Base-by-base conservation (phyloP, 441 rosid genomes). In the Jatropha multifida region DNA sequence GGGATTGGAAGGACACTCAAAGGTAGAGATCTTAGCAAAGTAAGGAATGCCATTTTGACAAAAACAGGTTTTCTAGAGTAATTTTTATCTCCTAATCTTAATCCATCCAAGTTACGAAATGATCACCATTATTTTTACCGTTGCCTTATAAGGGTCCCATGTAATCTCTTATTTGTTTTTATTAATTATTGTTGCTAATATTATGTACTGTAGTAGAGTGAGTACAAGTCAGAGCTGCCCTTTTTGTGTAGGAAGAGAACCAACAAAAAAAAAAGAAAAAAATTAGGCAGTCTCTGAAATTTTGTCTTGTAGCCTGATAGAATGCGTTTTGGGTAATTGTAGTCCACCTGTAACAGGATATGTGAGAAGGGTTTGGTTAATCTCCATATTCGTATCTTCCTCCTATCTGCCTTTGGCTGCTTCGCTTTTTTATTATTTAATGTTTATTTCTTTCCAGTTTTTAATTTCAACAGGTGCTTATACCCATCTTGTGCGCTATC, bases 61-160 rank as follows among this genome's bases (percentile, higher is more conserved):
- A 96, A 90, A 85, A 96, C 97, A n/a, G 98, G 99, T 10, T 94
- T 96, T 83, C 80, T 94, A 20, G 99, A 96, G 91, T 90, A 79
- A 80, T 52, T 60, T 56, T 18, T 37, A 1, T 49, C 3, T 44
- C 54, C 32, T 44, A 44, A 44, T 44, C 48, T 44, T 55, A 55
- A 52, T 46, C 49, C 49, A 26, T 51, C 18, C 58, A 44, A 46
- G 61, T 55, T 56, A 15, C 69, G 40, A 20, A 14, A 37, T 78
- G 76, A 76, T 83, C 74, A 77, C 48, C 81, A 75, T 59, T 59
- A 20, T 60, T 76, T 74, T 83, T 81, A 77, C 60, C 82, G 69
- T 74, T 78, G 70, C 32, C 74, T 79, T 70, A 61, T 72, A 41
- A 65, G 76, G 88, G 84, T 38, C 86, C 87, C 85, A 62, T 75